Base-by-base conservation (phyloP, 208 protist genomes). In the Trypanosoma vivax region DNA sequence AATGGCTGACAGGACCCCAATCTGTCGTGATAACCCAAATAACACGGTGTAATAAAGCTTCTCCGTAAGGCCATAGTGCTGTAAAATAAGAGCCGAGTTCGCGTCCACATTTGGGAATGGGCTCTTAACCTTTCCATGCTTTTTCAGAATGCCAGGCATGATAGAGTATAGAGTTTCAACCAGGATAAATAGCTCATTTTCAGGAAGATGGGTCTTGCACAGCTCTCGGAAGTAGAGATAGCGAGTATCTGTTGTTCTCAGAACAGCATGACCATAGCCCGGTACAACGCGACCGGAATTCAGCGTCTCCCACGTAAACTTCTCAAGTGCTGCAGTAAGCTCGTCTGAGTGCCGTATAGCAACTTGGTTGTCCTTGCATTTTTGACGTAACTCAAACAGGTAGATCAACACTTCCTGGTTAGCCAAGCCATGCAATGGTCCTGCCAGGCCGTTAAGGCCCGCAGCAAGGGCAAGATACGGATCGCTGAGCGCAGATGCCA, bases 71-170 rank as follows among this genome's bases (percentile, higher is more conserved):
- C 95, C 95, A 67, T 98, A 99, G 90, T 99, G 81, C 70, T 95
- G 78, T 39, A 96, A 79, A n/a, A 97, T 55, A 23, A 95, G 79
- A 50, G 88, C 89, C 19, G 71, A 87, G 83, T 99, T 97, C 24
- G 97, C 96, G 72, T 99, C 97, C 33, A 99, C 96, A 82, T 99
- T 99, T 35, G 97, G 97, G 70, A 74, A 99, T 48, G 94, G 94
- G 68, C 97, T 97, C 77, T 98, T 98, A 53, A 96, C 98, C 83
- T 97, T 98, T 56, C 97, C 97, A 54, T 98, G 96, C 88, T 98
- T 78, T 29, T 86, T 96, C 25, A 99, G 85, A 55, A 98, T 92
- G 34, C 55, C 81, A 29, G 94, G 94, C 71, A 96, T 88, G 54
- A 98, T 86, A 71, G 83, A 76, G 74, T 96, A 97, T 30, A 97